Conservation (phyloP, 2,329 filamentous ascomycete genomes). For the Chaetomiaceae sp. region DNA sequence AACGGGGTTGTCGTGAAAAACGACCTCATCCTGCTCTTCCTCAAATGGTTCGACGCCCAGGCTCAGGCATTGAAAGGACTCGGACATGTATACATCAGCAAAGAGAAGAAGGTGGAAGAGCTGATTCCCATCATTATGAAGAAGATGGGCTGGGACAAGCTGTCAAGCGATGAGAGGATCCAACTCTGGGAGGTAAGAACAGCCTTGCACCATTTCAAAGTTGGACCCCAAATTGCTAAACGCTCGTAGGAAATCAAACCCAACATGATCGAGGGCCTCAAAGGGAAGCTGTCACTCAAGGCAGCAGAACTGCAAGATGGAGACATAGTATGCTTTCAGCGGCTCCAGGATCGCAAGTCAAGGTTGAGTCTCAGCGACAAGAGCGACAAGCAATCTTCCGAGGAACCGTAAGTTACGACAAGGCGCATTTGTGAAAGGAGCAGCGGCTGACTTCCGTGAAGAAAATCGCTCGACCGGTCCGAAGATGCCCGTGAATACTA, state of each 20-base stretch:
- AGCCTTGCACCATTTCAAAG: not conserved
- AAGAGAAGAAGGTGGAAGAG: slow-evolving; percentile 83
- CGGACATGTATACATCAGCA: slow-evolving; percentile 81
- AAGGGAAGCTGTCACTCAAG: slow-evolving; percentile 82
- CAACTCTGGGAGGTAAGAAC: slow-evolving; percentile 69
- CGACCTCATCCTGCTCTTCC: slow-evolving; percentile 73
- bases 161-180: slow-evolving; percentile 57
- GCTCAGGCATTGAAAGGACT: slow-evolving; percentile 71
- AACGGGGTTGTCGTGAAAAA: slow-evolving; percentile 56
- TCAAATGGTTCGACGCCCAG: slow-evolving; percentile 86
- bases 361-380: slow-evolving; percentile 38
- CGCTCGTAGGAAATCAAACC: slow-evolving; percentile 78
- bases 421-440: not conserved
- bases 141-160: slow-evolving; percentile 81
- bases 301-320: slow-evolving; percentile 94
- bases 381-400: slow-evolving; percentile 36
- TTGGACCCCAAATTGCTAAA: slow-evolving; percentile 24
- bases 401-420: slow-evolving; percentile 31
- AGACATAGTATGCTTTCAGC: slow-evolving; percentile 94
- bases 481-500: slow-evolving; percentile 83
- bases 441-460: slow-evolving; percentile 24
- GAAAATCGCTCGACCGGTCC: slow-evolving; percentile 47
- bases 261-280: slow-evolving; percentile 93
- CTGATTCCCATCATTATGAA: slow-evolving; percentile 71
- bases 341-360: slow-evolving; percentile 48